These are phyloP conservation scores for Pichia sp. DNA, from an alignment of 1,139 yeast genomes.

Conservation along the genomic window DNA sequence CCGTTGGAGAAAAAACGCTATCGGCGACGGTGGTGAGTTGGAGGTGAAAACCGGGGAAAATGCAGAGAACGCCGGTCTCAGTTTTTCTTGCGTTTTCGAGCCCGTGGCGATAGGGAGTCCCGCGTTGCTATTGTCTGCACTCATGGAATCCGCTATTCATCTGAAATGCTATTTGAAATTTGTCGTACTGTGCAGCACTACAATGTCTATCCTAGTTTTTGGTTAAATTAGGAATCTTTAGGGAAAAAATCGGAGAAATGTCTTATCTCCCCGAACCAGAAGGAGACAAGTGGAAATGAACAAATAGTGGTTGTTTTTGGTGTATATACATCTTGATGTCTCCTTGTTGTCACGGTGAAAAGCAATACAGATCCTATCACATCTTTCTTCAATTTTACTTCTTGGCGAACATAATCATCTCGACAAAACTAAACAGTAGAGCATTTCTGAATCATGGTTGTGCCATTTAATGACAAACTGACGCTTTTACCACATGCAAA, in stretches of 20 bases:
- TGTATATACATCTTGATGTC: background rate
- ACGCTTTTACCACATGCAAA: slow-evolving; percentile 6
- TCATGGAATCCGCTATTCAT: too few relatives aligned
- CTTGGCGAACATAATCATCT: too few relatives aligned
- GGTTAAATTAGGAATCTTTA: too few relatives aligned
- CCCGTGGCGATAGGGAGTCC: too few relatives aligned
- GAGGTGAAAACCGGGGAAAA: background rate
- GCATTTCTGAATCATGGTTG: background rate
- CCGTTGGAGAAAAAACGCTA: background rate
- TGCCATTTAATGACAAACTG: background rate
- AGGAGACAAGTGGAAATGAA: background rate
- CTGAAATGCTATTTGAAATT: too few relatives aligned
- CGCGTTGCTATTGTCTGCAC: too few relatives aligned
- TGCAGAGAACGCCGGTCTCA: background rate
- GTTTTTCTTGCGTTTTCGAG: background rate
- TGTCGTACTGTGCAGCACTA: too few relatives aligned
- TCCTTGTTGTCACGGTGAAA: background rate
- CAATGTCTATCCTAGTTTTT: too few relatives aligned
- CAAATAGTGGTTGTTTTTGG: background rate
- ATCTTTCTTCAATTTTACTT: too few relatives aligned
- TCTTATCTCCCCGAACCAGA: background rate
- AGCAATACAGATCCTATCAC: background rate
- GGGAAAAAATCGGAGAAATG: background rate
- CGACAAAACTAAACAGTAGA: background rate
- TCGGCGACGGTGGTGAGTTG: background rate